Evolutionary conservation across 106 monocot species (phyloP), one percentile per base, ranked within the genome.

Genomic region (Platanthera guangdongensis): DNA sequence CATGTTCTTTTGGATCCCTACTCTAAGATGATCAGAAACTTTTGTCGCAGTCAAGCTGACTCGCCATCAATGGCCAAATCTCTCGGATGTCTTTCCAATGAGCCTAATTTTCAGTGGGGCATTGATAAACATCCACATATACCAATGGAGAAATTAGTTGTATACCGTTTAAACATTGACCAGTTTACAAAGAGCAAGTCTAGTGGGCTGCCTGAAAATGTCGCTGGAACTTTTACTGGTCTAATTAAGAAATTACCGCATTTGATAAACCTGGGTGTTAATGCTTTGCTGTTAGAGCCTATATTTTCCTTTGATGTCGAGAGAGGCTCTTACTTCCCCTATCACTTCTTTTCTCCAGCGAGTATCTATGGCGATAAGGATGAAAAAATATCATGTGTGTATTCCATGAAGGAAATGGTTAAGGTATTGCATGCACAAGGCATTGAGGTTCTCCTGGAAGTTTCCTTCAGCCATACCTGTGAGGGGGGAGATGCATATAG

Each of bases 351-450:
- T 76, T 90, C 92, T 19, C 85, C 85, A 53, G 84, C 88, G 88
- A 85, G 79, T 59, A 57, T n/a, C 28, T 90, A 82, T 78, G 85
- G 85, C 6, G 18, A 47, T 47, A 12, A 52, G 68, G 10, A 16
- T 60, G 78, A 83, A 69, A 74, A 59, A 39, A 22, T 28, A 55
- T 85, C 85, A 64, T 76, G 81, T 69, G 82, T 77, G 72, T 73
- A 77, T 83, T 90, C 92, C 21, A 57, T 92, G 82, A 95, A 95
- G 74, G 83, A 87, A 80, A 95, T 95, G 95, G 82, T 95, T 67
- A 95, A 92, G 76, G 47, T 65, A 62, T 67, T 92, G 72, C 95
- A 95, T 85, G 76, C 78, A 12, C 71, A 90, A 81, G 92, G 87
- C 57, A 88, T 95, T 72, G 95, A 95, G 75, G 88, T 95, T 74